phyloP scores from a whole-genome alignment of 2,329 filamentous ascomycete species.

The Pseudopyricularia javanii region DNA sequence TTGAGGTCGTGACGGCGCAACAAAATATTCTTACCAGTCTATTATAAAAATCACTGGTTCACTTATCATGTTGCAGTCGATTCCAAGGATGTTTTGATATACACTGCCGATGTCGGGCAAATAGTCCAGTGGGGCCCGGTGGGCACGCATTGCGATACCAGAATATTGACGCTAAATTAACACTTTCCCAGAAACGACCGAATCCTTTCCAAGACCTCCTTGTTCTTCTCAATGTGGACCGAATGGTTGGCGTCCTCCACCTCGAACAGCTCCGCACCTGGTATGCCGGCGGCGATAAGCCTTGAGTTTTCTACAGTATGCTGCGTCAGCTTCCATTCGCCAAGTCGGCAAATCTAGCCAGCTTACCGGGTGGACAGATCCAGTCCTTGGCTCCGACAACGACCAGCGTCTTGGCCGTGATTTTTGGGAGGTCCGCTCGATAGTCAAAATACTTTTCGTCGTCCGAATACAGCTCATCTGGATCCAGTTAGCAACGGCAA shows the following conservation, averaged over 20 bases:
- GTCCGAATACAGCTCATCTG: constrained; percentile 21
- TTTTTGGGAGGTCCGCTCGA: constrained; percentile 12
- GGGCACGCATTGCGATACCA: too few species aligned
- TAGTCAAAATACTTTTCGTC: constrained; percentile 26
- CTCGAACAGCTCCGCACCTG: constrained; percentile 14
- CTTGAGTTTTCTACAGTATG: constrained; percentile 15
- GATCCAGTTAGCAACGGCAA: not conserved
- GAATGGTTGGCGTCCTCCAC: constrained; percentile 20
- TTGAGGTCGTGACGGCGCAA: too few species aligned
- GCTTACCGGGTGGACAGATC: constrained; percentile 23
- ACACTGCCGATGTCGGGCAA: too few species aligned
- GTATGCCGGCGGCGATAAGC: constrained; percentile 15
- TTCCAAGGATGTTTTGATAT: too few species aligned
- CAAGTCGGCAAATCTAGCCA: too few species aligned
- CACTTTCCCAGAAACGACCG: constrained; percentile 1
- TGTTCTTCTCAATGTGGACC: constrained; percentile 22
- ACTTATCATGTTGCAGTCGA: too few species aligned
- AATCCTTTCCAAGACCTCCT: constrained; percentile 15
- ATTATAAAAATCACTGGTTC: too few species aligned
- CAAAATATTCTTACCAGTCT: too few species aligned
- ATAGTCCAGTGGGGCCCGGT: too few species aligned
- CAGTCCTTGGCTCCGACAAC: constrained; percentile 24
- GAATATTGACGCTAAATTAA: too few species aligned
- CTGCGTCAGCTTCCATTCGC: not conserved
- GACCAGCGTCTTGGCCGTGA: constrained; percentile 21